These are phyloP conservation scores for Silene uniflora DNA, from an alignment of 148 eudicot species.

Conservation along the genomic window DNA sequence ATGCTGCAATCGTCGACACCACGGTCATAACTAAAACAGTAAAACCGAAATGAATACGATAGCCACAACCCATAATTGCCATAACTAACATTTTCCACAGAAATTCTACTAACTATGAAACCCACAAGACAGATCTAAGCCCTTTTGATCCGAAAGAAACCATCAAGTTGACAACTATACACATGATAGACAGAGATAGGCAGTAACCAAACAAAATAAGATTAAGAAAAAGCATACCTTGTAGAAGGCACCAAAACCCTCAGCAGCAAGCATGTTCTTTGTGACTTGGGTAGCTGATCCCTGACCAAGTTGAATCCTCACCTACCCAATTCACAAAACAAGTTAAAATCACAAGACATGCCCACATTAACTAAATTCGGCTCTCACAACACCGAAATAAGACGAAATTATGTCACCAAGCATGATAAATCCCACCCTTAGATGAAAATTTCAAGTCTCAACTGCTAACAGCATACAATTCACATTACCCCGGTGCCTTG, in stretches of 20 bases:
- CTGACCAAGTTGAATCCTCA: conserved; percentile 94
- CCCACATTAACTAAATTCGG: background rate
- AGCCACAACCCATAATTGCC: no score
- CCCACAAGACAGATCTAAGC: background rate
- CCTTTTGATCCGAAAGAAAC: background rate
- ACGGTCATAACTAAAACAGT: no score
- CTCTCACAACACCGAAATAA: background rate
- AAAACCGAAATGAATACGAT: no score
- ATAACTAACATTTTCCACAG: background rate
- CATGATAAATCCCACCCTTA: background rate
- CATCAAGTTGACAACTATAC: background rate
- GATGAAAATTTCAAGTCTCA: background rate
- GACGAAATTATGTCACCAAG: background rate
- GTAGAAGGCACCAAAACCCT: conserved; percentile 88
- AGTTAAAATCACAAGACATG: background rate
- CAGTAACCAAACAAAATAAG: background rate
- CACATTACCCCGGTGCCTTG: no score
- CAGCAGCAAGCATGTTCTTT: conserved; percentile 72
- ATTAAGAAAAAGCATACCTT: conserved; percentile 50
- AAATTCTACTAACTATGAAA: background rate
- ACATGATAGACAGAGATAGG: background rate
- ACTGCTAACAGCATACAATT: no score
- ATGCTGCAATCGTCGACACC: no score
- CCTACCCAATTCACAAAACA: conserved; percentile 42
- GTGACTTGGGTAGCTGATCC: conserved; percentile 81